Conservation (phyloP, 2,329 filamentous ascomycete genomes). For the Rutstroemia sp. region DNA sequence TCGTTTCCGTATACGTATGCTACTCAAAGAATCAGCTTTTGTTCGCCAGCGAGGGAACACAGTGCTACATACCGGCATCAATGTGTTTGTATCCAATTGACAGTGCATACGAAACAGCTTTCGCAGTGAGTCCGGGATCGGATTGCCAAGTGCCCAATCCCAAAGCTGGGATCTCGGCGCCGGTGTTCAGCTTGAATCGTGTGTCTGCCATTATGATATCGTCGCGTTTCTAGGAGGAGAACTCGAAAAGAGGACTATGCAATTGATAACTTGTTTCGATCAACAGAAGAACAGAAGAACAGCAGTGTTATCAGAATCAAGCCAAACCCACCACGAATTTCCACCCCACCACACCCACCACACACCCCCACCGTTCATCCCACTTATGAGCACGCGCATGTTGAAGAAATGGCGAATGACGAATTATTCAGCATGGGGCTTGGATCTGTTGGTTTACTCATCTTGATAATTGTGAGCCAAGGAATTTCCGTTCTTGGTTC, state of each 20-base stretch:
- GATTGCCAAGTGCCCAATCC: conserved; percentile 39
- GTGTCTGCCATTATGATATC: conserved; percentile 11
- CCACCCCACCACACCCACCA: no score
- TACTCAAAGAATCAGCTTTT: conserved; percentile 19
- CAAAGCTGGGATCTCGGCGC: conserved; percentile 32
- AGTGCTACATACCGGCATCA: conserved; percentile 28
- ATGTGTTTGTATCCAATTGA: conserved; percentile 46
- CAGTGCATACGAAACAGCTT: conserved; percentile 33
- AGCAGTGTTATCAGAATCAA: no score
- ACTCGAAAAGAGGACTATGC: neutral
- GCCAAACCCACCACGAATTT: no score
- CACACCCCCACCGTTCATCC: no score
- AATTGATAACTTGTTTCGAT: neutral
- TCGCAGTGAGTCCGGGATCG: conserved; percentile 34
- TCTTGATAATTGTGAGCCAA: no score
- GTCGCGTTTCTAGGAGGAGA: no score
- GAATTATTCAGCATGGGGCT: no score
- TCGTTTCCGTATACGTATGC: conserved; percentile 78
- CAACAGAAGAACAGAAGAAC: no score
- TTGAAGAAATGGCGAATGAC: no score
- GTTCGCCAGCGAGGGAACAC: conserved; percentile 19
- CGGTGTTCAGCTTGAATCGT: conserved; percentile 29
- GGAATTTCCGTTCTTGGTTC: no score
- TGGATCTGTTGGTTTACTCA: no score
- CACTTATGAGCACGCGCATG: no score